A percentile compares a stretch with the other conserved stretches of the same genome.
These are phyloP conservation scores for Boletus sensibilis DNA, from an alignment of 768 basidiomycete genomes.

Conservation along the genomic window DNA sequence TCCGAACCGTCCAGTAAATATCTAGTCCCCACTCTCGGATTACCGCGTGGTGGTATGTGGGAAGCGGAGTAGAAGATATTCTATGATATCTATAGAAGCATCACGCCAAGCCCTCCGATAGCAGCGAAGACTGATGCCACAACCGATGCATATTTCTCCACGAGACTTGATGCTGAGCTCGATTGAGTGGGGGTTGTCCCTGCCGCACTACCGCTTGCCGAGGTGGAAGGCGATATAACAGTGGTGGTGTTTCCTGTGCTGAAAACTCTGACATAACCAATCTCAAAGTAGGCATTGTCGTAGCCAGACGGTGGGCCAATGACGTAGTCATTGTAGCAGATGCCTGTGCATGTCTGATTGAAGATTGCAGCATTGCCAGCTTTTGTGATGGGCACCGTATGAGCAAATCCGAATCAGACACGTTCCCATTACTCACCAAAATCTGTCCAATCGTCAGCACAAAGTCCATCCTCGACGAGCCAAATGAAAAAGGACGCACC, in stretches of 20 bases:
- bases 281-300: slow-evolving; percentile 70
- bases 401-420: slow-evolving; percentile 5
- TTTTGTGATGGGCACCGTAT: slow-evolving; percentile 27
- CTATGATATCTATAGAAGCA: slow-evolving; percentile 8
- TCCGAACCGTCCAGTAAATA: background rate
- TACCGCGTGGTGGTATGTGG: background rate
- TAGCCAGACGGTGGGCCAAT: slow-evolving; percentile 60
- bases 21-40: background rate
- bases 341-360: slow-evolving; percentile 59
- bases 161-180: slow-evolving; percentile 5
- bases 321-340: slow-evolving; percentile 70
- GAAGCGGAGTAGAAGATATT: background rate
- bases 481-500: slow-evolving; percentile 36
- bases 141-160: slow-evolving; percentile 1
- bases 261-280: slow-evolving; percentile 57
- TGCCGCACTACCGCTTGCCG: slow-evolving; percentile 14
- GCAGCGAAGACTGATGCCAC: slow-evolving; percentile 9
- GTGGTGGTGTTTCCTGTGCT: slow-evolving; percentile 34
- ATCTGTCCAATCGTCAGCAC: slow-evolving; percentile 26
- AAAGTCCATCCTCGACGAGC: slow-evolving; percentile 10
- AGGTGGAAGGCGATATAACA: slow-evolving; percentile 21
- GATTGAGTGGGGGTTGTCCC: slow-evolving; percentile 13
- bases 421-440: slow-evolving; percentile 26
- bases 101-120: slow-evolving; percentile 15
- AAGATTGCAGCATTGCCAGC: slow-evolving; percentile 56